Evolutionary conservation across 73 alveolate genomes (phyloP).

Genomic region (Durusdinium trenchii): DNA sequence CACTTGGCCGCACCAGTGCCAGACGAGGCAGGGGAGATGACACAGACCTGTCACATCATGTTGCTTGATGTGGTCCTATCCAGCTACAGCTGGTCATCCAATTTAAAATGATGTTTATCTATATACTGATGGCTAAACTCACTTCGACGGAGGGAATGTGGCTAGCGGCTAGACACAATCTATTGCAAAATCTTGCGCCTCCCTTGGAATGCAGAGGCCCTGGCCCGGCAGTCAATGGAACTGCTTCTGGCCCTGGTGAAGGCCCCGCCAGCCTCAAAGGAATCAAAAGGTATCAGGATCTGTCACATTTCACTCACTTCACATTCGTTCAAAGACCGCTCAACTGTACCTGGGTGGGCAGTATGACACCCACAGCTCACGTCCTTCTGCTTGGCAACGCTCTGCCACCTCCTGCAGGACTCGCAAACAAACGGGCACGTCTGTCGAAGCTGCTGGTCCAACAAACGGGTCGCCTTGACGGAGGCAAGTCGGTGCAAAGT

Average conservation of each 20-base stretch:
- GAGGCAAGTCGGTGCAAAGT: constrained; percentile 68
- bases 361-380: constrained; percentile 86
- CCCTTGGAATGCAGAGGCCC: neutral
- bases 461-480: constrained; percentile 25
- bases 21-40: constrained; percentile 76
- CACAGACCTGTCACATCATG: constrained; percentile 41
- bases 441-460: neutral
- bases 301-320: neutral
- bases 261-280: neutral
- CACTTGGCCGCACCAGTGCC: constrained; percentile 57
- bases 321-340: neutral
- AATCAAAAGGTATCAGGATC: neutral
- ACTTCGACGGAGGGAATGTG: too few species aligned
- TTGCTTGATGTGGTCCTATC: too few species aligned
- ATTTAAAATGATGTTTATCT: too few species aligned
- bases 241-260: constrained; percentile 10
- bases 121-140: too few species aligned
- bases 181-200: neutral
- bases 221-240: constrained; percentile 53
- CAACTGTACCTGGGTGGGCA: constrained; percentile 63
- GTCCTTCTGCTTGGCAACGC: constrained; percentile 61
- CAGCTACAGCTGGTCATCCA: too few species aligned
- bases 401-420: constrained; percentile 54
- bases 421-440: neutral
- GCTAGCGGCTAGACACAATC: too few species aligned